A percentile compares a stretch with the other conserved stretches of the same genome.
Evolutionary conservation across 352 stramenopile genomes (phyloP).

Genomic region (Phytophthora crassamura): DNA sequence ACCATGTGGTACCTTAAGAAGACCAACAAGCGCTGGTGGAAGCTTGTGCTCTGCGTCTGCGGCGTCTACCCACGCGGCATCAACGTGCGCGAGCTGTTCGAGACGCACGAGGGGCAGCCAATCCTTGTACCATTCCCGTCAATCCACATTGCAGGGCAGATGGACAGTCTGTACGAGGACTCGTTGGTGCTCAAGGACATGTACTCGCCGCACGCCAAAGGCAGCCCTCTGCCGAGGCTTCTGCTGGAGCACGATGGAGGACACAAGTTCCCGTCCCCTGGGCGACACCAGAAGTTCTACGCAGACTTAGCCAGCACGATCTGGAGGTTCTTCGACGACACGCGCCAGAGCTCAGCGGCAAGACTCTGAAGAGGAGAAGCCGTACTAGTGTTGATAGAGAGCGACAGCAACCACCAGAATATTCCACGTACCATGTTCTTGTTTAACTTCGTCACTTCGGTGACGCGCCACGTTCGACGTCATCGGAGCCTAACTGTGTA

Average conservation of each 20-base stretch:
- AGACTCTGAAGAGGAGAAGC: conserved; percentile 27
- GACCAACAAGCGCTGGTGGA: conserved; percentile 55
- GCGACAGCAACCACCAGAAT: conserved; percentile 19
- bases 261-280: conserved; percentile 77
- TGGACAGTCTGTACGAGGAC: conserved; percentile 55
- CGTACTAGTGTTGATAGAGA: conserved; percentile 17
- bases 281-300: conserved; percentile 55
- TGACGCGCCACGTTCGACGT: background rate
- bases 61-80: conserved; percentile 45
- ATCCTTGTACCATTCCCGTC: conserved; percentile 60
- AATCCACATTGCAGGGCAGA: conserved; percentile 63
- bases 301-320: conserved; percentile 47
- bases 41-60: conserved; percentile 56
- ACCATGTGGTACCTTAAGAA: conserved; percentile 65
- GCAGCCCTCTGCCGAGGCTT: conserved; percentile 41
- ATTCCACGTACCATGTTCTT: conserved; percentile 16
- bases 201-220: conserved; percentile 46
- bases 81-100: conserved; percentile 51
- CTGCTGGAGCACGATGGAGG: conserved; percentile 53
- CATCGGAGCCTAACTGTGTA: conserved; percentile 12
- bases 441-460: conserved; percentile 12
- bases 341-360: conserved; percentile 34
- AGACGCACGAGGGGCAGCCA: conserved; percentile 43
- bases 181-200: conserved; percentile 52
- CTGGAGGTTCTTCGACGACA: conserved; percentile 54